Evolutionary conservation across 192 early-diverging fungal species (phyloP).

Genomic region (Powellomyces hirtus): DNA sequence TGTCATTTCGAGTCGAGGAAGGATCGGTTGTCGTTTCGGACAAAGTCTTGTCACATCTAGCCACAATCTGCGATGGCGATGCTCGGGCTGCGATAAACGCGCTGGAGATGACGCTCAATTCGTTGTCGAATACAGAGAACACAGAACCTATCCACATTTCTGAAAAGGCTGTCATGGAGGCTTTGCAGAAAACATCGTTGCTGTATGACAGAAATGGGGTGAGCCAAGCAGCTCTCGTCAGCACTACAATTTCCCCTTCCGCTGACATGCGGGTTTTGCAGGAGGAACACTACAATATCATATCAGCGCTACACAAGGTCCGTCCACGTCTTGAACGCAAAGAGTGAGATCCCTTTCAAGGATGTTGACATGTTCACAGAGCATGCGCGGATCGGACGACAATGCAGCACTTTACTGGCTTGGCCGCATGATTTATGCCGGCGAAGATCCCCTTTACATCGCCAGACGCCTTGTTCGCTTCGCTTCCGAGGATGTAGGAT

Average conservation of each 20-base stretch:
- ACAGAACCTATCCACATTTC: slow-evolving; percentile 7
- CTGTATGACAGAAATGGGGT: slow-evolving; percentile 75
- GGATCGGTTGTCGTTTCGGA: slow-evolving; percentile 26
- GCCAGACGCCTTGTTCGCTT: slow-evolving; percentile 75
- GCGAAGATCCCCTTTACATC: slow-evolving; percentile 89
- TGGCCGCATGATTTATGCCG: slow-evolving; percentile 82
- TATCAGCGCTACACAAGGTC: slow-evolving; percentile 83
- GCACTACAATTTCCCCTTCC: background rate
- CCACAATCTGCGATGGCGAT: slow-evolving; percentile 77
- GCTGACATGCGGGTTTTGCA: no score
- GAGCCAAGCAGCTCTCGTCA: background rate
- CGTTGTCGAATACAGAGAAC: background rate
- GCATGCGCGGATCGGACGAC: slow-evolving; percentile 77
- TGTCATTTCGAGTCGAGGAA: slow-evolving; percentile 46
- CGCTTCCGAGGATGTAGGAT: slow-evolving; percentile 86
- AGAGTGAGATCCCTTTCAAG: background rate
- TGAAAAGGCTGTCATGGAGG: slow-evolving; percentile 58
- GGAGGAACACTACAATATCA: slow-evolving; percentile 91
- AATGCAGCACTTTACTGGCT: slow-evolving; percentile 87
- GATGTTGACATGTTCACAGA: slow-evolving; percentile 22
- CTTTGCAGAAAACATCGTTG: slow-evolving; percentile 78
- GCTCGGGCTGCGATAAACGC: slow-evolving; percentile 66
- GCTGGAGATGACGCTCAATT: slow-evolving; percentile 55
- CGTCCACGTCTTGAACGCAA: background rate
- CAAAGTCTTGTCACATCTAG: slow-evolving; percentile 52